Conservation (phyloP, 139 green algal genomes). For the Ettlia oleoabundans region DNA sequence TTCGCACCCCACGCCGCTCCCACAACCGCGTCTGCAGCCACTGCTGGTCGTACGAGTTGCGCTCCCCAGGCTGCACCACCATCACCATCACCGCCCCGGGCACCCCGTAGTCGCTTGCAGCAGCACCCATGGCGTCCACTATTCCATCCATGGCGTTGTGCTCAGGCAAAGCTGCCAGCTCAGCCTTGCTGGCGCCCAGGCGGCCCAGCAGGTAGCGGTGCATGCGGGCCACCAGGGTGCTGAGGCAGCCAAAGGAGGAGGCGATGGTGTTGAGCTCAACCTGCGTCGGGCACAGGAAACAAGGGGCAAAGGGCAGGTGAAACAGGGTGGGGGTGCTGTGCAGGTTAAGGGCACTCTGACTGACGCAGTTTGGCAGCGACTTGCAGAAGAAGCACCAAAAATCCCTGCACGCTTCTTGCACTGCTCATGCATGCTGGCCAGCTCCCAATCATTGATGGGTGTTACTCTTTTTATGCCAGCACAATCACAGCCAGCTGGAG, state of each 20-base stretch:
- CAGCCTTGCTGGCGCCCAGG: neutral
- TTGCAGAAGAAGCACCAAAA: too few relatives aligned
- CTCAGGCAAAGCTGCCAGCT: slow-evolving; percentile 66
- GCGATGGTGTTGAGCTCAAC: slow-evolving; percentile 99
- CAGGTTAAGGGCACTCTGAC: too few relatives aligned
- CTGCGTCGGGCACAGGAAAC: too few relatives aligned
- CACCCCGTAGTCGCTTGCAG: slow-evolving; percentile 51
- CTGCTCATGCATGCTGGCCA: too few relatives aligned
- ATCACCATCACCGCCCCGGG: slow-evolving; percentile 76
- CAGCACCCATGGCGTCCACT: slow-evolving; percentile 61
- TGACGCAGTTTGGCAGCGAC: too few relatives aligned
- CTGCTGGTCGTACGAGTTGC: slow-evolving; percentile 95
- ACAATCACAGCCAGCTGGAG: too few relatives aligned
- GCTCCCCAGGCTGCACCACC: slow-evolving; percentile 92
- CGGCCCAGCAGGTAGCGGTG: slow-evolving; percentile 69
- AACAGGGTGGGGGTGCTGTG: too few relatives aligned
- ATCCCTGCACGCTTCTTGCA: too few relatives aligned
- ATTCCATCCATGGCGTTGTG: slow-evolving; percentile 73
- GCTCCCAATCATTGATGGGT: too few relatives aligned
- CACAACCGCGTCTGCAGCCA: slow-evolving; percentile 87
- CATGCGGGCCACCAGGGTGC: slow-evolving; percentile 68
- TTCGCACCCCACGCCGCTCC: slow-evolving; percentile 74
- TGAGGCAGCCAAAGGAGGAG: slow-evolving; percentile 91
- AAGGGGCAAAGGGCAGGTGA: too few relatives aligned
- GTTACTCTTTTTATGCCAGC: too few relatives aligned